Percentiles rank a stretch among this genome's conserved stretches.
phyloP scores from a whole-genome alignment of 352 stramenopile species.

The Phytopythium aichiense region DNA sequence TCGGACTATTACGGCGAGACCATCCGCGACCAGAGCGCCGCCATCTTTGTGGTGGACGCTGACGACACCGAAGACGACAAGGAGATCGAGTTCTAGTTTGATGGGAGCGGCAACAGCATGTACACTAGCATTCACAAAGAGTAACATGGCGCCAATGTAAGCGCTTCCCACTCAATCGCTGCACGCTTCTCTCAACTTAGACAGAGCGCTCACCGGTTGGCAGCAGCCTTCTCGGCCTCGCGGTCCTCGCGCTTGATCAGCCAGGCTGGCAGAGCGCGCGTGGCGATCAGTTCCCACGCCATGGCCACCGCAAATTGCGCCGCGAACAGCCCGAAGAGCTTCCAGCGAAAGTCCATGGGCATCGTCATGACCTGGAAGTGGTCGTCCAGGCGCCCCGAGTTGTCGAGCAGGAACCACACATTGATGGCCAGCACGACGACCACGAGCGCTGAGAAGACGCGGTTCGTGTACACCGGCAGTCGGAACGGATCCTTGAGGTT shows the following conservation, averaged over 20 bases:
- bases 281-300: slow-evolving; percentile 22
- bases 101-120: neutral
- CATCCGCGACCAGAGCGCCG: slow-evolving; percentile 19
- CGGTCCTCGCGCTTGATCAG: slow-evolving; percentile 3
- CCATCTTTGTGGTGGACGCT: slow-evolving; percentile 11
- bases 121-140: neutral
- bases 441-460: slow-evolving; percentile 19
- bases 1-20: slow-evolving; percentile 23
- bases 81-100: slow-evolving; percentile 8
- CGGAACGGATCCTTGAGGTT: slow-evolving; percentile 45
- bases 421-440: slow-evolving; percentile 18
- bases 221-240: slow-evolving; percentile 27
- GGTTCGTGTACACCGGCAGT: slow-evolving; percentile 33
- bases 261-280: slow-evolving; percentile 15
- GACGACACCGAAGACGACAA: slow-evolving; percentile 15
- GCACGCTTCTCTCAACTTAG: slow-evolving; percentile 19
- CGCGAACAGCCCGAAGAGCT: slow-evolving; percentile 30
- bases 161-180: neutral
- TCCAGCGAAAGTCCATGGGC: slow-evolving; percentile 24
- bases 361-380: slow-evolving; percentile 39
- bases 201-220: slow-evolving; percentile 39
- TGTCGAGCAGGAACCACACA: slow-evolving; percentile 37
- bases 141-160: neutral
- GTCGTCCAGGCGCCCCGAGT: slow-evolving; percentile 15
- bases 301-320: slow-evolving; percentile 16